Conservation (phyloP, 192 early-diverging fungal genomes). For the Allomyces macrogynus region DNA sequence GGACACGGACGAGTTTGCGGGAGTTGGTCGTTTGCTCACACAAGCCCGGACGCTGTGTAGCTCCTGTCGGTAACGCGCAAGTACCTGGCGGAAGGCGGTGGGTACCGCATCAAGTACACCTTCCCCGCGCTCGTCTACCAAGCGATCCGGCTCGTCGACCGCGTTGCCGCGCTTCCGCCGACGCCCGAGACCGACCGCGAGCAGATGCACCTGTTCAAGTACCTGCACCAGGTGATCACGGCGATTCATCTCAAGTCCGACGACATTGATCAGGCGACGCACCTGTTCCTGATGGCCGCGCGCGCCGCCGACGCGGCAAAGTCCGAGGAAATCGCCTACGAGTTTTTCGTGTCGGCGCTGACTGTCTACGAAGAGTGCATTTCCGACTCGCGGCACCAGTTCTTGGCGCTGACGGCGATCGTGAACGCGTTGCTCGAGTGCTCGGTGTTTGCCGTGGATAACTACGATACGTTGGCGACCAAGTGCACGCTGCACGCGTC, state of each 20-base stretch:
- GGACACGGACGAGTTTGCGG: no score
- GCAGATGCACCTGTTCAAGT: conserved; percentile 39
- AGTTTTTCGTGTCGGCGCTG: conserved; percentile 87
- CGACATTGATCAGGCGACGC: conserved; percentile 22
- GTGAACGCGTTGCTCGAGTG: conserved; percentile 69
- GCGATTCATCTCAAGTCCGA: conserved; percentile 46
- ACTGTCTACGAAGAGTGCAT: conserved; percentile 93
- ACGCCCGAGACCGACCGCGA: neutral
- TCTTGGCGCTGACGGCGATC: conserved; percentile 68
- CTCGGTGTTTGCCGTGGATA: conserved; percentile 62
- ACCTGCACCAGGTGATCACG: conserved; percentile 68
- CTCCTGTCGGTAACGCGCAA: conserved; percentile 53
- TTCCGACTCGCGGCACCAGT: conserved; percentile 77
- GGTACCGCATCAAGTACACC: conserved; percentile 76
- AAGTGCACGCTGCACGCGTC: conserved; percentile 79
- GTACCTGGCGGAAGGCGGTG: conserved; percentile 71
- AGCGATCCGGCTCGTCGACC: conserved; percentile 31
- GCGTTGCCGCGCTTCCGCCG: neutral
- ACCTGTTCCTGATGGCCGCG: conserved; percentile 69
- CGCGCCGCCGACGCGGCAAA: conserved; percentile 66
- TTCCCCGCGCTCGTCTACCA: conserved; percentile 67
- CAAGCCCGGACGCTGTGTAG: no score
- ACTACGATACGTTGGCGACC: conserved; percentile 86
- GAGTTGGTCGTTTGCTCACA: no score
- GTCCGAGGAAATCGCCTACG: conserved; percentile 87